Percentiles rank a stretch among this genome's conserved stretches.
Evolutionary conservation across 176 grass and related monocot species (phyloP).

Genomic region (Coix lacrymajobi): DNA sequence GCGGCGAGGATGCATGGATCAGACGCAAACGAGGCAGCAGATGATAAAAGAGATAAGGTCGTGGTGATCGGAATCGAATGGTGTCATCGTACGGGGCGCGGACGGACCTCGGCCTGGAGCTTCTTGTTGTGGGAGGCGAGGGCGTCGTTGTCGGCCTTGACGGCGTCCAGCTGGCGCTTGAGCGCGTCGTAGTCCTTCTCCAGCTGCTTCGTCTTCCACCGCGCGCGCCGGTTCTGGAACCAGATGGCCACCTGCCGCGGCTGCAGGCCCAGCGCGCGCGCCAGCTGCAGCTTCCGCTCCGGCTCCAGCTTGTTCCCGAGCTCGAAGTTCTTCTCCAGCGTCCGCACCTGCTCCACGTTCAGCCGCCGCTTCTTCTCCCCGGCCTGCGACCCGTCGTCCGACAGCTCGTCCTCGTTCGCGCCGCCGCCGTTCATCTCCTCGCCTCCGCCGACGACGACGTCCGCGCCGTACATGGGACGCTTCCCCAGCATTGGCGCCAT

Average conservation of each 20-base stretch:
- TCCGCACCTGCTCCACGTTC: slow-evolving; percentile 96
- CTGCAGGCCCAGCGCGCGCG: slow-evolving; percentile 65
- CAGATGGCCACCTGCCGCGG: slow-evolving; percentile 91
- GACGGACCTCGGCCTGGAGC: slow-evolving; percentile 68
- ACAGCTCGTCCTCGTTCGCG: slow-evolving; percentile 65
- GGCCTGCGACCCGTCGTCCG: slow-evolving; percentile 77
- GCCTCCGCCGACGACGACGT: slow-evolving; percentile 1
- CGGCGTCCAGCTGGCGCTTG: slow-evolving; percentile 67
- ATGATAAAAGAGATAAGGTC: not conserved
- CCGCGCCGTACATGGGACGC: slow-evolving; percentile 50
- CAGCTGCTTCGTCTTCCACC: slow-evolving; percentile 93
- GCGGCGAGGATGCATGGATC: not conserved
- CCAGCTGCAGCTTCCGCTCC: slow-evolving; percentile 82
- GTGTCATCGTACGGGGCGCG: too few species aligned
- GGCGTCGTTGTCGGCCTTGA: slow-evolving; percentile 76
- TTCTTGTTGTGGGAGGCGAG: slow-evolving; percentile 85
- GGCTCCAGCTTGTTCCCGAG: slow-evolving; percentile 89
- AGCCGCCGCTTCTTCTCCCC: slow-evolving; percentile 96
- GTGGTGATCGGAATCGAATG: not conserved
- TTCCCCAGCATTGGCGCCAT: slow-evolving; percentile 74
- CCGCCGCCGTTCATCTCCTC: slow-evolving; percentile 32
- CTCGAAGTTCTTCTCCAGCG: slow-evolving; percentile 95
- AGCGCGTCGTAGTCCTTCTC: slow-evolving; percentile 93
- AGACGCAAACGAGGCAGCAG: not conserved
- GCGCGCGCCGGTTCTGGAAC: slow-evolving; percentile 86